Evolutionary conservation across 768 basidiomycete species (phyloP).

Genomic region (Amylocystis lapponica): DNA sequence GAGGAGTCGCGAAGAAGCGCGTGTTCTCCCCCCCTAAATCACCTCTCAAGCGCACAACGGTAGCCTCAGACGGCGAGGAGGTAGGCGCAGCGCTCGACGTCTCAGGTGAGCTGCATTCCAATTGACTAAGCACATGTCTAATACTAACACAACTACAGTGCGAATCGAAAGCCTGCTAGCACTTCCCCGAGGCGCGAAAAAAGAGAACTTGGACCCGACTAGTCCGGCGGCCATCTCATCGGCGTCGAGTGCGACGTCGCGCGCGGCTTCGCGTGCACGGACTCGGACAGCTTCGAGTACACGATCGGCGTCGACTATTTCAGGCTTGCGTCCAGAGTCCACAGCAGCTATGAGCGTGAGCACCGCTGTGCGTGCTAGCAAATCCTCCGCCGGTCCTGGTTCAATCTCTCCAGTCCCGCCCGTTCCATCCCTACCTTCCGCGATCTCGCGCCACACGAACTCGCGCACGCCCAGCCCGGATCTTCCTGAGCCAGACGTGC

Average conservation of each 20-base stretch:
- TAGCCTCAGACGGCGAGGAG: not conserved
- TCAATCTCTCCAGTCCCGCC: slow-evolving; percentile 1
- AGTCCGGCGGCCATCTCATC: not conserved
- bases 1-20: slow-evolving; percentile 4
- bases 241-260: not conserved
- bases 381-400: slow-evolving; percentile 6
- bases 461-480: slow-evolving; percentile 21
- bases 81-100: too few relatives aligned
- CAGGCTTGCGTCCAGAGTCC: too few relatives aligned
- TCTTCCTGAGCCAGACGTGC: slow-evolving; percentile 5
- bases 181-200: slow-evolving; percentile 5
- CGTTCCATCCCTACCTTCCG: not conserved
- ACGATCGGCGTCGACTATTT: slow-evolving; percentile 10
- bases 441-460: slow-evolving; percentile 3
- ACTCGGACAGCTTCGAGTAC: slow-evolving; percentile 4
- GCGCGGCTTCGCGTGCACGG: slow-evolving; percentile 5
- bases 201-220: slow-evolving; percentile 3
- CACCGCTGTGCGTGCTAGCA: slow-evolving; percentile 4
- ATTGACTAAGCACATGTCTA: too few relatives aligned
- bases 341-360: not conserved
- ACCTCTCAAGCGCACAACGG: not conserved
- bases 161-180: slow-evolving; percentile 12
- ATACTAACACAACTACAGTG: slow-evolving; percentile 5
- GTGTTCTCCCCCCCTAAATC: slow-evolving; percentile 15
- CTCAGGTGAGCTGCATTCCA: too few relatives aligned